phyloP scores from a whole-genome alignment of 768 basidiomycete species.

The Cyathus striatus region DNA sequence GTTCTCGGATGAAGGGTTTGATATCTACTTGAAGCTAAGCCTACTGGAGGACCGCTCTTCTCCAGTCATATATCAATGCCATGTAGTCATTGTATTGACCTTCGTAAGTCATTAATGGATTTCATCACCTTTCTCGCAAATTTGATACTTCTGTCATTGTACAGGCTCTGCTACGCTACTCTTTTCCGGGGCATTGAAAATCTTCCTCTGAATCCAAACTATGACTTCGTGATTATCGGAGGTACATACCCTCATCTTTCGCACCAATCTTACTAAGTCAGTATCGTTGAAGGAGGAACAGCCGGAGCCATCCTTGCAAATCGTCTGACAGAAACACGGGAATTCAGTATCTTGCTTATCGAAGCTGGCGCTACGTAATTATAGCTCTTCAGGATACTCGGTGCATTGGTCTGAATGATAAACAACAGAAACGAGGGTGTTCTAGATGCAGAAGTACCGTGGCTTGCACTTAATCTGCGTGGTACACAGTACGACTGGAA shows the following conservation, averaged over 20 bases:
- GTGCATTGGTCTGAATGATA: conserved; percentile 9
- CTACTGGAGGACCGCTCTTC: too few relatives aligned
- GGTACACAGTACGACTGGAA: conserved; percentile 28
- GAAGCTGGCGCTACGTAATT: conserved; percentile 31
- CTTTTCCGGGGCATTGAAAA: not conserved
- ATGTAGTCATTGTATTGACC: too few relatives aligned
- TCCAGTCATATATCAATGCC: too few relatives aligned
- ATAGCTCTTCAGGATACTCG: conserved; percentile 17
- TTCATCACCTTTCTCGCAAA: too few relatives aligned
- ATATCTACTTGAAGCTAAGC: too few relatives aligned
- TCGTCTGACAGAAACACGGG: conserved; percentile 10
- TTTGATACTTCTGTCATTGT: too few relatives aligned
- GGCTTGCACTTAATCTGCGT: not conserved
- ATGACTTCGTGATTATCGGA: not conserved
- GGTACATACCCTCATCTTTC: not conserved
- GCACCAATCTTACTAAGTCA: not conserved
- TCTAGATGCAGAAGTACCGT: not conserved
- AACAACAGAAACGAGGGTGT: not conserved
- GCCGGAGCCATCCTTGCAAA: conserved; percentile 10
- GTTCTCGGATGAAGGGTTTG: too few relatives aligned
- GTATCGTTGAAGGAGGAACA: conserved; percentile 1
- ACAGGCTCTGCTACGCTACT: too few relatives aligned
- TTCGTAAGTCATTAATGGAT: too few relatives aligned
- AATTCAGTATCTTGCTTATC: conserved; percentile 9
- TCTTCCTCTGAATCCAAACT: not conserved